These are phyloP conservation scores for Trichoderma reesei DNA, from an alignment of 495 filamentous ascomycete genomes.

Conservation along the genomic window DNA sequence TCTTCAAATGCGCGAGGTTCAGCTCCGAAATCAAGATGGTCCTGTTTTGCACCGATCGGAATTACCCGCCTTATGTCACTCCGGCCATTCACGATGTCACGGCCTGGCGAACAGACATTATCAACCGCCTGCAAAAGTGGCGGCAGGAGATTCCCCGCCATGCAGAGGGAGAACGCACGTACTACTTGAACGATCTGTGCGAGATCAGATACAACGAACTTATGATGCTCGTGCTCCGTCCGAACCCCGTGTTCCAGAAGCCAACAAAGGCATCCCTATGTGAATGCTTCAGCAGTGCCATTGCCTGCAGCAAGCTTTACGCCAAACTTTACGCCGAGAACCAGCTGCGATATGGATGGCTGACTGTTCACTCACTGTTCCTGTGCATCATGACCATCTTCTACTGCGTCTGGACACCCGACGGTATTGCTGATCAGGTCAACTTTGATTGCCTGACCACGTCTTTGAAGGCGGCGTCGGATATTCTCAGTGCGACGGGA, in stretches of 20 bases:
- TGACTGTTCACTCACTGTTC: background rate
- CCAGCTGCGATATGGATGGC: conserved; percentile 1
- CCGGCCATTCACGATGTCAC: background rate
- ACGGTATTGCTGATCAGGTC: background rate
- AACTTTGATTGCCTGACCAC: background rate
- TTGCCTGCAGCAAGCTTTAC: background rate
- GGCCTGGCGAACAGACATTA: background rate
- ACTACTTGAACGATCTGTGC: background rate
- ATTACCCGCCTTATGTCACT: background rate
- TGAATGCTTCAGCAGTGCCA: background rate
- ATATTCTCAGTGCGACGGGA: conserved; percentile 2
- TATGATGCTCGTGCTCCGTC: background rate
- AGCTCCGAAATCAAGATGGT: background rate
- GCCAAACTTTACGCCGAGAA: background rate
- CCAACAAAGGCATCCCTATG: background rate
- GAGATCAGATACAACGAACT: conserved; percentile 4
- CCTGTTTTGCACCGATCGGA: background rate
- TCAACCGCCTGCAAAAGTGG: background rate
- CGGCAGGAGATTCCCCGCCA: background rate
- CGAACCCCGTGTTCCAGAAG: background rate
- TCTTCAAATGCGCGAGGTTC: background rate
- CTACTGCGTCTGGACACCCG: conserved; percentile 3
- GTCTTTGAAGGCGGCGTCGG: background rate
- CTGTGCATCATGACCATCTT: background rate
- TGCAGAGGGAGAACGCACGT: background rate